A percentile compares a stretch with the other conserved stretches of the same genome.
These are phyloP conservation scores for Myxozyma neotropica DNA, from an alignment of 805 yeast genomes.

Conservation along the genomic window DNA sequence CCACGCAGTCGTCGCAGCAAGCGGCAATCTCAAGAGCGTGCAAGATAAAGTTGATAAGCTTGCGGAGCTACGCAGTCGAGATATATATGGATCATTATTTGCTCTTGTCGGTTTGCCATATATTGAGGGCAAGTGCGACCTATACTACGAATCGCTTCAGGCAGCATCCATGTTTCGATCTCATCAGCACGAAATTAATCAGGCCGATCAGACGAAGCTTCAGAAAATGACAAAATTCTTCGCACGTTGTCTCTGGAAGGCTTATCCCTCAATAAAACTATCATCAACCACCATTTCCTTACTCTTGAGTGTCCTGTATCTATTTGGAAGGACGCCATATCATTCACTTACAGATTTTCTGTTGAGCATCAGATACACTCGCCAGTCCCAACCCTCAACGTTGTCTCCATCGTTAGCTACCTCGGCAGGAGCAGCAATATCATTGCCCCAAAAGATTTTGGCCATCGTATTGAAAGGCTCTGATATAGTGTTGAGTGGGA, in stretches of 20 bases:
- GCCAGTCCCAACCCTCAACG: constrained; percentile 47
- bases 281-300: constrained; percentile 54
- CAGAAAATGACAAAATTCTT: constrained; percentile 36
- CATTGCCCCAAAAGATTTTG: constrained; percentile 6
- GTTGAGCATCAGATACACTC: constrained; percentile 64
- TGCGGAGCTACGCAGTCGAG: constrained; percentile 57
- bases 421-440: background rate
- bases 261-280: constrained; percentile 64
- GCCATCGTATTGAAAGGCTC: background rate
- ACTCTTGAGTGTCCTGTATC: constrained; percentile 60
- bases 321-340: constrained; percentile 67
- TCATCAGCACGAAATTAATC: background rate
- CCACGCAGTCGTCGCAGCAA: constrained; percentile 37
- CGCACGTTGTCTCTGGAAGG: constrained; percentile 50
- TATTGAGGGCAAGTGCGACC: constrained; percentile 66
- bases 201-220: constrained; percentile 25
- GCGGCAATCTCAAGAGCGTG: constrained; percentile 37
- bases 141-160: constrained; percentile 60
- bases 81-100: constrained; percentile 57
- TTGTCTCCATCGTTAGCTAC: background rate
- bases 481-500: constrained; percentile 43
- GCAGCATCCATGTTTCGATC: constrained; percentile 58
- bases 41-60: constrained; percentile 38
- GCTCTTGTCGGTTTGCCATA: constrained; percentile 63
- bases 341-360: constrained; percentile 64